Percentiles rank a stretch among this genome's conserved stretches.
Evolutionary conservation across 1,284 basidiomycete species (phyloP).

Genomic region (Cutaneotrichosporon mucoides): DNA sequence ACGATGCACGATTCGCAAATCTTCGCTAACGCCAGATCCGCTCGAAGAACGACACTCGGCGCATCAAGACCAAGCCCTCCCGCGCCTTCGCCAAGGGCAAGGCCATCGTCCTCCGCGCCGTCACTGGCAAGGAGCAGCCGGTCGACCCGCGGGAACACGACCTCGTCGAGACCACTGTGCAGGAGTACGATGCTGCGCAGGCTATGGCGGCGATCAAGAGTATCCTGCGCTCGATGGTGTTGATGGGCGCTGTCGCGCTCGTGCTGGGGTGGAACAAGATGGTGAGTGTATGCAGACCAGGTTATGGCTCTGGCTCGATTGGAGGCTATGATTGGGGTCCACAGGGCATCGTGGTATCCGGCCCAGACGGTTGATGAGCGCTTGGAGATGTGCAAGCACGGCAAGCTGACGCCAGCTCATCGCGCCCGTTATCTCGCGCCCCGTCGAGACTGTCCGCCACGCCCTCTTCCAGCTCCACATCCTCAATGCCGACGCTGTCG

Average conservation of each 20-base stretch:
- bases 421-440: background rate
- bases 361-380: too few relatives aligned
- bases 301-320: background rate
- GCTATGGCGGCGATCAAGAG: background rate
- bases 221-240: background rate
- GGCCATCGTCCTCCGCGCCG: background rate
- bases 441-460: background rate
- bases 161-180: background rate
- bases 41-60: background rate
- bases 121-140: background rate
- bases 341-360: too few relatives aligned
- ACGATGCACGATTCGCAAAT: too few relatives aligned
- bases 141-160: background rate
- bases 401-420: too few relatives aligned
- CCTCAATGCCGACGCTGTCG: background rate
- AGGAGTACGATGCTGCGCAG: background rate
- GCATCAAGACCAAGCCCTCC: background rate
- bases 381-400: too few relatives aligned
- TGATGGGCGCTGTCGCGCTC: background rate
- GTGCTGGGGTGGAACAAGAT: conserved; percentile 3
- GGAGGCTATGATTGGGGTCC: background rate
- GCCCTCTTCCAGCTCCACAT: conserved; percentile 1
- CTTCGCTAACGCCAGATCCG: background rate
- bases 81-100: background rate
- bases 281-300: background rate